Conservation (phyloP, 148 eudicot genomes). For the Simmondsia chinensis region DNA sequence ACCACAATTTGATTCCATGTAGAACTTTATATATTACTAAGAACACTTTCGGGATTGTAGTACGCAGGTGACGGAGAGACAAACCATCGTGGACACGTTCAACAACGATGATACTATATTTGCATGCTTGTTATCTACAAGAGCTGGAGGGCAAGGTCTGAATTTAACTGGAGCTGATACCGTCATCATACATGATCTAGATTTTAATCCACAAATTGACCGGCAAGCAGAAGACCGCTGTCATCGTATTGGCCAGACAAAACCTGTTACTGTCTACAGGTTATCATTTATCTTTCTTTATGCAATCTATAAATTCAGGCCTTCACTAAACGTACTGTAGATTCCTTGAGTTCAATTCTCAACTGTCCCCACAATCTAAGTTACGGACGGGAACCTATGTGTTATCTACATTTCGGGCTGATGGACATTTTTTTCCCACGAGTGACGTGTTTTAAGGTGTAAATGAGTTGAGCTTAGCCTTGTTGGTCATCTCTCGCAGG, state of each 20-base stretch:
- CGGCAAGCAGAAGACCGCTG: constrained; percentile 98
- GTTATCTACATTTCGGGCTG: too few species aligned
- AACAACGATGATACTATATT: constrained; percentile 74
- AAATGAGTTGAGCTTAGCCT: too few species aligned
- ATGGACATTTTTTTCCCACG: too few species aligned
- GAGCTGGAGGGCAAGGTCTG: constrained; percentile 98
- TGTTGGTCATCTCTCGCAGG: too few species aligned
- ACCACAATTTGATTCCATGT: not conserved
- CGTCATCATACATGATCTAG: constrained; percentile 95
- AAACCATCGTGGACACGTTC: constrained; percentile 76
- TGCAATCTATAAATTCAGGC: too few species aligned
- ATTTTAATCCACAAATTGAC: constrained; percentile 97
- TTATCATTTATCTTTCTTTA: too few species aligned
- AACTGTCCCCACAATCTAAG: too few species aligned
- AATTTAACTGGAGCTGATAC: constrained; percentile 97
- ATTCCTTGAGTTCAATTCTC: too few species aligned
- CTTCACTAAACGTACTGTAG: too few species aligned
- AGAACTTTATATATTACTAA: not conserved
- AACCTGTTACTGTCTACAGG: constrained; percentile 87
- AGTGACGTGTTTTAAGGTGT: too few species aligned
- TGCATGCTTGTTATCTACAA: constrained; percentile 93
- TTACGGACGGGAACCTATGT: too few species aligned
- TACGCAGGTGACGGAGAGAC: constrained; percentile 90
- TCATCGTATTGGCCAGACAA: constrained; percentile 95
- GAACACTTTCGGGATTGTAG: constrained; percentile 23